These are phyloP conservation scores for Gossypium aridum DNA, from an alignment of 441 rosid genomes.

Conservation along the genomic window DNA sequence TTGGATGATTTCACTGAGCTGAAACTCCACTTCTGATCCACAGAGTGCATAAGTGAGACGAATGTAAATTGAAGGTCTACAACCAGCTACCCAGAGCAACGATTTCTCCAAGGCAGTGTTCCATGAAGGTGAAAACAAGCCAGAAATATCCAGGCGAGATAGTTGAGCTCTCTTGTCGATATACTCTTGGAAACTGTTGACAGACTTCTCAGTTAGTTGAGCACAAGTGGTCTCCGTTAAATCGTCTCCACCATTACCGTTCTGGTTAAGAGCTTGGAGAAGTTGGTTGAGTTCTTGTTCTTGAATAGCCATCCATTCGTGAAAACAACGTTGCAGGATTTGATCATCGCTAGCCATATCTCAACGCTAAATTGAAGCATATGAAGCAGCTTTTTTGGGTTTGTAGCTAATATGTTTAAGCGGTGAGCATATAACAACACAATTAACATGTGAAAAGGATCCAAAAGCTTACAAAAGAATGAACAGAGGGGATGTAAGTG, in stretches of 20 bases:
- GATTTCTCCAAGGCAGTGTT: constrained; percentile 2
- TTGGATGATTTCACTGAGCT: not conserved
- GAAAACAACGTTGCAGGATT: not conserved
- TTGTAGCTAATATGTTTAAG: not conserved
- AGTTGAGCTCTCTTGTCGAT: not conserved
- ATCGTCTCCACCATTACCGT: not conserved
- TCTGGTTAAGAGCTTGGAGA: not conserved
- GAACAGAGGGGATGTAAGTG: not conserved
- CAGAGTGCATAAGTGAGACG: constrained; percentile 3
- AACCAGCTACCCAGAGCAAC: not conserved
- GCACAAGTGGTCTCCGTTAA: not conserved
- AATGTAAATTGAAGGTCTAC: not conserved
- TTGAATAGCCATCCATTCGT: not conserved
- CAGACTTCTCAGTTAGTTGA: not conserved
- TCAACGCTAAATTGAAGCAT: not conserved
- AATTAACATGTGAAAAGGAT: not conserved
- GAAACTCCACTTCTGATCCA: not conserved
- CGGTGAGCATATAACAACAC: not conserved
- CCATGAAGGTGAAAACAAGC: constrained; percentile 1
- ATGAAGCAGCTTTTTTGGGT: not conserved
- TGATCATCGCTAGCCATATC: not conserved
- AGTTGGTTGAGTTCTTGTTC: not conserved
- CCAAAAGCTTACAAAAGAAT: not conserved
- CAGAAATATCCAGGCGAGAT: not conserved
- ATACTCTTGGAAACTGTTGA: not conserved